Evolutionary conservation across 192 early-diverging fungal genomes (phyloP), one percentile per base, ranked within the genome.

Genomic region (Coemansia sp.): DNA sequence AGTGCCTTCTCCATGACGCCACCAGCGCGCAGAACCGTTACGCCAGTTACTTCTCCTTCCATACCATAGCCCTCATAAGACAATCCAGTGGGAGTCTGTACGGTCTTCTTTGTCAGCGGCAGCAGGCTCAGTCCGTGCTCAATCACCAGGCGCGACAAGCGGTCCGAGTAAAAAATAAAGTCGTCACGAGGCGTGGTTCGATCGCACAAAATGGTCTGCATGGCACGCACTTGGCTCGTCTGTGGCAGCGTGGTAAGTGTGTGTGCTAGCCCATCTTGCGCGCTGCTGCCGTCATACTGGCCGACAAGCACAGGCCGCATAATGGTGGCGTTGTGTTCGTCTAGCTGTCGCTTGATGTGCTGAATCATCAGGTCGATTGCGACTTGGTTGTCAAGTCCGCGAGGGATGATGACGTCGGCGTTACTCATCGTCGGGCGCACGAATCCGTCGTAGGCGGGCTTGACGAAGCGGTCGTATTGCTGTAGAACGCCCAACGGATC

Each of bases 381-480:
- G 2, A 94, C 88, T 63, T 86, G 66, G 83, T 98, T 98, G 66
- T 96, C 94, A 48, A 94, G 74, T 10, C 94, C 94, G 59, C 94
- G 90, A 16, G 95, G 94, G 65, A 98, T 91, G 65, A 98, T 95
- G 50, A 93, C 84, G 77, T 98, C 97, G 27, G 97, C 95, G 68
- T 92, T 91, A 76, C 91, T 93, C 85, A 94, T 93, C 13, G 95
- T 98, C 13, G 95, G 94, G 37, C 90, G 87, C 61, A 98, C 93
- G 67, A 91, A 91, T 40, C 92, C 91, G 70, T 98, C 97, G 79
- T 89, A 97, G 2, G 95, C 87, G 0, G 95, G 93, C 75, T 98
- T 98, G 62, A 98, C 97, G 69, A 95, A 98, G 67, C 88, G 86
- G 56, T 86, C 79, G 81, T 98, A 98, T 85, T 97, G 95, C 76